Evolutionary conservation across 805 yeast genomes (phyloP), one percentile per base, ranked within the genome.

Genomic region (Candida ipomoeae): DNA sequence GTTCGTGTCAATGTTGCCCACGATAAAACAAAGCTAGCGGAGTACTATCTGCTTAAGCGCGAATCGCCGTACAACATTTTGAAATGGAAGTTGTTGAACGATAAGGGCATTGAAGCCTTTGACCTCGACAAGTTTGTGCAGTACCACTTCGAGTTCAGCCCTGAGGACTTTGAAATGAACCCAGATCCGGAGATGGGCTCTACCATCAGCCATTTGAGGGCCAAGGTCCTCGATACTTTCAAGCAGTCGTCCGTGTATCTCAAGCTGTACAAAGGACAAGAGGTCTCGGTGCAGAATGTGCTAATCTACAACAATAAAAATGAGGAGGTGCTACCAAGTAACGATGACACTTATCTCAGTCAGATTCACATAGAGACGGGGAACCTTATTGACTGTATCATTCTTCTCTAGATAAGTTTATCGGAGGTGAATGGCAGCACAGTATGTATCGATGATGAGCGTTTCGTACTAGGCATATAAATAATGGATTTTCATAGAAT

Each of bases 101-200:
- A 57, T 53, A 45, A 64, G 63, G 57, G 57, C 15, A 20, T 14
- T 3, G 44, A 48, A 29, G 37, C 52, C 13, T 58, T 58, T 26
- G 47, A 48, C 32, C 55, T 58, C 23, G 65, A 61, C 53, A 44
- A 54, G 47, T 57, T 53, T 23, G 57, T 85, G 32, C 71, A 70
- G 23, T 87, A 83, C 62, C 87, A 86, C 63, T 75, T 86, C 56
- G 95, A 87, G 62, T 88, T 88, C 65, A 81, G 87, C 31, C 94
- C 95, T 0, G 91, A 85, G 57, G 96, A 88, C 59, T 87, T 81
- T 62, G 82, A 81, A 53, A 64, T 67, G 56, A 78, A 78, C 53
- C 80, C 67, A 5, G 65, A 87, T 50, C 85, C 83, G 5, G 91
- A 81, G 52, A 77, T 74, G 48, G 96, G 96, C 0, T 81, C 91